phyloP scores from a whole-genome alignment of 2,329 filamentous ascomycete species.

The Penicillium sp. region DNA sequence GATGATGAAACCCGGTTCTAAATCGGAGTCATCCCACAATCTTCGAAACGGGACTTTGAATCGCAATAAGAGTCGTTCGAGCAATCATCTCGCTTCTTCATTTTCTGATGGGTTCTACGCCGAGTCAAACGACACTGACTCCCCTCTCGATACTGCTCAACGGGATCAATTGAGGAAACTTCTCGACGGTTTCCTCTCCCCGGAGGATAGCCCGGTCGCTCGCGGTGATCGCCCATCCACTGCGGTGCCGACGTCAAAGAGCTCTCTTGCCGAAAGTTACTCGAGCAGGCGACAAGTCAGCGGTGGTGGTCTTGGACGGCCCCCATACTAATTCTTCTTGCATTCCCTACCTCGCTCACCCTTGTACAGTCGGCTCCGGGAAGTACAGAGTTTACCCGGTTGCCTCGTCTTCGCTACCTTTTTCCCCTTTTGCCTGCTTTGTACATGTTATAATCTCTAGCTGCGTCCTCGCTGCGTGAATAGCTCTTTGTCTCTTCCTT shows the following conservation, averaged over 20 bases:
- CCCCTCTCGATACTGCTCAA: slow-evolving; percentile 21
- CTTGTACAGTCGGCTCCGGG: slow-evolving; percentile 18
- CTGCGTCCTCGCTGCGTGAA: not conserved
- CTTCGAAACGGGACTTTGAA: slow-evolving; percentile 29
- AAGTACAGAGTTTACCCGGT: slow-evolving; percentile 5
- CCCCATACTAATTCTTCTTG: slow-evolving; percentile 32
- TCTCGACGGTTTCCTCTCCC: slow-evolving; percentile 39
- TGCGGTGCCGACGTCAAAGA: slow-evolving; percentile 9
- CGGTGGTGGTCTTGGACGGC: slow-evolving; percentile 35
- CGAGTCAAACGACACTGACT: slow-evolving; percentile 15
- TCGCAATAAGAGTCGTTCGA: slow-evolving; percentile 39
- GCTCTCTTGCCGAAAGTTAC: slow-evolving; percentile 10
- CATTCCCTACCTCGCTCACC: not conserved
- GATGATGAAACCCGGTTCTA: slow-evolving; percentile 22
- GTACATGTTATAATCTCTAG: slow-evolving; percentile 24
- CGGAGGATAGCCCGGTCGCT: slow-evolving; percentile 20
- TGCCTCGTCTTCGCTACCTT: slow-evolving; percentile 2
- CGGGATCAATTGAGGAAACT: slow-evolving; percentile 40
- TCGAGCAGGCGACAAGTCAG: slow-evolving; percentile 26
- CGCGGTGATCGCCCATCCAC: slow-evolving; percentile 21
- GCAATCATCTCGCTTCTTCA: slow-evolving; percentile 29
- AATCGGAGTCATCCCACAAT: slow-evolving; percentile 15
- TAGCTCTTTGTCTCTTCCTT: not conserved
- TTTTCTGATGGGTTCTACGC: slow-evolving; percentile 16
- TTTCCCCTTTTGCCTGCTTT: slow-evolving; percentile 6